These are phyloP conservation scores for Diutina pseudorugosa DNA, from an alignment of 1,139 yeast species.

Conservation along the genomic window DNA sequence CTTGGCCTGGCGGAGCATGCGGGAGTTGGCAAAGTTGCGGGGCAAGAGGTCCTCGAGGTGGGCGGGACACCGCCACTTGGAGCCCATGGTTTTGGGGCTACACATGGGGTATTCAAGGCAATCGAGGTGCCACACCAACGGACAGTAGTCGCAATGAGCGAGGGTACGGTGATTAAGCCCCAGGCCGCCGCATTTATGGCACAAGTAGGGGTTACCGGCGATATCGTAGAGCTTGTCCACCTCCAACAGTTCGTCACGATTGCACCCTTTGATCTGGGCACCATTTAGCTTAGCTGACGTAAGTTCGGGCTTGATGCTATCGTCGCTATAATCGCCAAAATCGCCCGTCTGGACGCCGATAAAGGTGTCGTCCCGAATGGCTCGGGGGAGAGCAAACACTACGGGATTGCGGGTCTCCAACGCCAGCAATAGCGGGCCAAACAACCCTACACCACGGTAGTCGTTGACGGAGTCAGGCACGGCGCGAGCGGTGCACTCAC, in stretches of 20 bases:
- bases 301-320: conserved; percentile 40
- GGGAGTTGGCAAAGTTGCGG: conserved; percentile 8
- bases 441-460: conserved; percentile 37
- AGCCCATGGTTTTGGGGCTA: conserved; percentile 64
- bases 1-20: conserved; percentile 44
- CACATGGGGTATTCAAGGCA: conserved; percentile 72
- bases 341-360: conserved; percentile 54
- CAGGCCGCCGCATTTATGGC: conserved; percentile 66
- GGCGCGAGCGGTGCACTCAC: conserved; percentile 38
- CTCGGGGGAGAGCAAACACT: conserved; percentile 62
- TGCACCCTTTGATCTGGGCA: conserved; percentile 27
- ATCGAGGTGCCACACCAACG: conserved; percentile 85
- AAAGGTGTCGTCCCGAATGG: conserved; percentile 56
- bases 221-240: conserved; percentile 55
- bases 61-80: conserved; percentile 90
- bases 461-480: conserved; percentile 14
- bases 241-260: conserved; percentile 39
- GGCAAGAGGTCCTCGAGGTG: conserved; percentile 55
- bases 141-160: conserved; percentile 77
- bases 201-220: conserved; percentile 50
- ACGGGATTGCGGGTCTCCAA: conserved; percentile 52
- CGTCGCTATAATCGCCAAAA: conserved; percentile 50
- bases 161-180: conserved; percentile 45
- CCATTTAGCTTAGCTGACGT: conserved; percentile 26
- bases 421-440: conserved; percentile 51